Evolutionary conservation across 371 early-diverging fungal genomes (phyloP).

Genomic region (Mortierella sp.): DNA sequence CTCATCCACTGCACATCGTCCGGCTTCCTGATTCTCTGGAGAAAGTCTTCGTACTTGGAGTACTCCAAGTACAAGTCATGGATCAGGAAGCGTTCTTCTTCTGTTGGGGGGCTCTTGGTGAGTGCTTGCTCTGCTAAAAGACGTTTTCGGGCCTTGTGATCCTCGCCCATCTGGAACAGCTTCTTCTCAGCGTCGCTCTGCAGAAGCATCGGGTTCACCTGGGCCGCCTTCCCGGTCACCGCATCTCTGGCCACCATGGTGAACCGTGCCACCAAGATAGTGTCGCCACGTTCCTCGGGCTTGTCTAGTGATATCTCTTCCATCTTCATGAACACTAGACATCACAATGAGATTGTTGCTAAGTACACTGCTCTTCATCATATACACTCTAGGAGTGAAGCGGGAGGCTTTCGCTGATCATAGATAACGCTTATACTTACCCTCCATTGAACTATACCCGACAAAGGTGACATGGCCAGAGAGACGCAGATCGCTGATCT

Average conservation of each 20-base stretch:
- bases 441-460: conserved; percentile 92
- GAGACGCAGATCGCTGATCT: conserved; percentile 77
- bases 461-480: conserved; percentile 86
- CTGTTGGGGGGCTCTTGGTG: conserved; percentile 78
- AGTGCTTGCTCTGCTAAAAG: conserved; percentile 66
- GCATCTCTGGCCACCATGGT: conserved; percentile 93
- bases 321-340: conserved; percentile 75
- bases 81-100: conserved; percentile 83
- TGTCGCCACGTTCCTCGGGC: conserved; percentile 50
- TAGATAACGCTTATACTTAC: conserved; percentile 16
- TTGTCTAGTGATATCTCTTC: conserved; percentile 57
- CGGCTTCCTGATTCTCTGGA: conserved; percentile 55
- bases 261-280: conserved; percentile 83
- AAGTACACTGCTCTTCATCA: no score
- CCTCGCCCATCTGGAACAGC: conserved; percentile 79
- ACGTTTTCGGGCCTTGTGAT: conserved; percentile 77
- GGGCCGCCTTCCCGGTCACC: conserved; percentile 73
- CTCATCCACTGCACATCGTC: conserved; percentile 79
- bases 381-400: no score
- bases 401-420: no score
- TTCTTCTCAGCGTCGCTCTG: conserved; percentile 79
- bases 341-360: not conserved
- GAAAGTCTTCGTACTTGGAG: conserved; percentile 56
- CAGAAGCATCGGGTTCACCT: conserved; percentile 79
- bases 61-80: conserved; percentile 84